Evolutionary conservation across 331 rosid species (phyloP), one percentile per base, ranked within the genome.

Genomic region (Malus hybrid): DNA sequence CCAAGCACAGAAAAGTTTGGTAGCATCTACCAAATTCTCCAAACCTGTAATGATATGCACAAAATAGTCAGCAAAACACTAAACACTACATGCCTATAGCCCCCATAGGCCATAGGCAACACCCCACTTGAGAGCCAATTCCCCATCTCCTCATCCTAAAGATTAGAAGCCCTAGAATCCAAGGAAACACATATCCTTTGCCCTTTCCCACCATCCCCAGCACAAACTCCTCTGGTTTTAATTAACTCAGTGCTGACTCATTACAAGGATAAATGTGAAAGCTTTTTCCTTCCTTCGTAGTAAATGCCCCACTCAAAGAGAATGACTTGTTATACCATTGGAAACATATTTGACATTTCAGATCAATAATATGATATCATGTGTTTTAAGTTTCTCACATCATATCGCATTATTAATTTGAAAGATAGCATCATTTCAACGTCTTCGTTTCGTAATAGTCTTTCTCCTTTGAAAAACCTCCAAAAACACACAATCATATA

Each of bases 141-240:
- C 28, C 64, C 3, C 14, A 75, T 79, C 80, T 77, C 83, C 83
- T 52, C 57, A 80, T 83, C 76, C 71, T 81, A 81, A 71, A 70
- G 82, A 68, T 60, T 72, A 65, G 85, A 86, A 88, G 75, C 77
- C 86, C 79, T 84, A 85, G 93, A 91, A 91, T 91, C 97, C 97
- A 86, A 91, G 87, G 90, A 76, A 80, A 68, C 87, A 81, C 81
- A 80, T 67, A 74, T 78, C 44, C 79, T 82, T 80, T 81, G 36
- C 89, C 80, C 62, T 46, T 75, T 88, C 90, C 90, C 90, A 91
- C 89, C 84, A 86, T 73, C 75, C 72, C 82, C 65, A 77, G 72
- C 88, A 83, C 61, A 84, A 77, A 70, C 75, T 32, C 75, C 44
- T 84, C 79, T 89, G 79, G 79, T 85, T 78, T 81, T 33, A 22